Percentiles rank a stretch among this genome's conserved stretches.
These are phyloP conservation scores for Trichothecium sympodiale DNA, from an alignment of 2,329 filamentous ascomycete species.

Conservation along the genomic window DNA sequence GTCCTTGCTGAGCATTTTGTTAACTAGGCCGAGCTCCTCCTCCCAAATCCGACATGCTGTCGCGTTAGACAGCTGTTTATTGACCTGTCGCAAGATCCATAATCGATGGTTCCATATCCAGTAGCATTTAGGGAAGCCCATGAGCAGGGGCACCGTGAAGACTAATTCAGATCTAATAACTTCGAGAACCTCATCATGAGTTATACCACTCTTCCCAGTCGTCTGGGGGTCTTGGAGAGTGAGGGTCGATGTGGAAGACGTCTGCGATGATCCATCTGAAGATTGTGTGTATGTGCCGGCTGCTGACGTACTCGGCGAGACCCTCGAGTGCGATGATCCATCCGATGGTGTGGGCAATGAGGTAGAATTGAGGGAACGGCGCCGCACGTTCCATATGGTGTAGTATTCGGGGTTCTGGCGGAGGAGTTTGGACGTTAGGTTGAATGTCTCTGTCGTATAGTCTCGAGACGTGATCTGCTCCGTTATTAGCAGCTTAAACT, in stretches of 20 bases:
- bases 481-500: background rate
- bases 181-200: constrained; percentile 29
- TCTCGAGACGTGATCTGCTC: constrained; percentile 27
- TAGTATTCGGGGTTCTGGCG: constrained; percentile 79
- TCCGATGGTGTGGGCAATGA: constrained; percentile 42
- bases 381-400: constrained; percentile 82
- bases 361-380: constrained; percentile 53
- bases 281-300: constrained; percentile 48
- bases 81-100: constrained; percentile 71
- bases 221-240: constrained; percentile 32
- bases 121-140: constrained; percentile 90
- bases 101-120: constrained; percentile 97
- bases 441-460: constrained; percentile 46
- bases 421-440: constrained; percentile 61
- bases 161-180: constrained; percentile 62
- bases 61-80: constrained; percentile 44
- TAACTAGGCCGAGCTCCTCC: constrained; percentile 69
- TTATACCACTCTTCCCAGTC: constrained; percentile 45
- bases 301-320: constrained; percentile 41
- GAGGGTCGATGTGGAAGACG: constrained; percentile 41
- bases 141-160: constrained; percentile 75
- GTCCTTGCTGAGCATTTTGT: constrained; percentile 81
- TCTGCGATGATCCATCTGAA: constrained; percentile 47
- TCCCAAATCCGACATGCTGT: constrained; percentile 63
- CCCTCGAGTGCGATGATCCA: constrained; percentile 43